Evolutionary conservation across 176 grass and related monocot species (phyloP), one percentile per base, ranked within the genome.

Genomic region (Saccharum spontaneum): DNA sequence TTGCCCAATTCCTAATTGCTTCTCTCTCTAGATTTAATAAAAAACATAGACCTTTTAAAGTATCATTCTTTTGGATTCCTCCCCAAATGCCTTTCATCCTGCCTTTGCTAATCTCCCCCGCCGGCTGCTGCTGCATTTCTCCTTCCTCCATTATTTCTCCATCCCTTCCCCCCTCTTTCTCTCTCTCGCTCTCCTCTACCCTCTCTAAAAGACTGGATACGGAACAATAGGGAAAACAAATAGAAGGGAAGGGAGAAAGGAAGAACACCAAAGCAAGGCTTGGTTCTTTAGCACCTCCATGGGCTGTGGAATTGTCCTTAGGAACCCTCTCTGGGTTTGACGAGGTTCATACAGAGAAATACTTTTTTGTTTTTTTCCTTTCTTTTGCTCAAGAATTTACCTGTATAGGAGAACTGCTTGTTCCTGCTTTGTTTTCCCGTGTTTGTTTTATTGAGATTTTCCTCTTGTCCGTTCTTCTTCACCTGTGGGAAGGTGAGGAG

Each of bases 61-160:
- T 37, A 84, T 70, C 70, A 41, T 79, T 62, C n/a, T 80, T 80
- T 80, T 84, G 89, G 89, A 91, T 91, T 91, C 85, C 76, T 84
- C 85, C 76, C 67, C 49, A 40, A 67, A 64, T 43, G 89, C 50
- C 70, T 81, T 84, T 76, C 80, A 87, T 80, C 84, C 8, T 33
- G 89, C 78, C 81, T 69, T 79, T 66, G 86, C 40, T 87, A 93
- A 0, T 17, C 16, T 7, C 16, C 61, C 61, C 62, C 26, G 10
- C 26, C 62, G 62, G 60, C 60, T 31, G 62, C 62, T 15, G 43
- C 59, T 48, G 73, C 84, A 86, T 86, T 81, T 78, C 78, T 80
- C 23, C 38, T 70, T 85, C 70, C 87, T 92, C 76, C 66, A 74
- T 87, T 87, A 73, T 85, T 84, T 85, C 82, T 80, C 77, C 78